A percentile compares a stretch with the other conserved stretches of the same genome.
Conservation (phyloP, 2,329 filamentous ascomycete species). For the Ophiocordyceps camponoti-saundersi region DNA sequence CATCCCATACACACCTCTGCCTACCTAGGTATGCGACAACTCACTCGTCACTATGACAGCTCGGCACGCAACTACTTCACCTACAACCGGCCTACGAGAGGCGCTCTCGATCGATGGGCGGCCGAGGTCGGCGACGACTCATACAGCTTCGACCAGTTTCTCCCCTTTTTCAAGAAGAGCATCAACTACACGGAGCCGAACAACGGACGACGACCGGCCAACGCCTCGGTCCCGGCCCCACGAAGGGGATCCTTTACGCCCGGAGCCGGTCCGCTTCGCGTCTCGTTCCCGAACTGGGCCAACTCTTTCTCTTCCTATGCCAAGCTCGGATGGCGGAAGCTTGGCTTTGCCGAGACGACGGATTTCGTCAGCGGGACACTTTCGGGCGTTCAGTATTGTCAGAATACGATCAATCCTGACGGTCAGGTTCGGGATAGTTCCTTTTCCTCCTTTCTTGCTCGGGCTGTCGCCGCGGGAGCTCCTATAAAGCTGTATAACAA, state of each 20-base stretch:
- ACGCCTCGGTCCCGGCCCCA: constrained; percentile 5
- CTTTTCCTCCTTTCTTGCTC: background rate
- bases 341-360: background rate
- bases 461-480: background rate
- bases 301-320: constrained; percentile 8
- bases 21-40: no score
- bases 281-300: constrained; percentile 10
- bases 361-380: background rate
- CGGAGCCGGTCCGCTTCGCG: constrained; percentile 9
- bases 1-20: no score
- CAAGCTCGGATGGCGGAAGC: background rate
- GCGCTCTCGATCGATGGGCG: constrained; percentile 13
- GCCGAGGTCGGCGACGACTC: constrained; percentile 12
- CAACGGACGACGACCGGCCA: constrained; percentile 3
- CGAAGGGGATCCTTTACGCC: constrained; percentile 5
- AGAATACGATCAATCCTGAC: background rate
- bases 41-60: background rate
- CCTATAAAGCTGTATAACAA: background rate
- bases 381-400: background rate
- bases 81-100: constrained; percentile 10
- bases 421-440: background rate
- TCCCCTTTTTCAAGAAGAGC: constrained; percentile 16
- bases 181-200: constrained; percentile 13
- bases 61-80: constrained; percentile 6
- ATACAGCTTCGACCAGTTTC: constrained; percentile 12